These are phyloP conservation scores for Fraxinus quadrangulata DNA, from an alignment of 257 asterid genomes.

Conservation along the genomic window DNA sequence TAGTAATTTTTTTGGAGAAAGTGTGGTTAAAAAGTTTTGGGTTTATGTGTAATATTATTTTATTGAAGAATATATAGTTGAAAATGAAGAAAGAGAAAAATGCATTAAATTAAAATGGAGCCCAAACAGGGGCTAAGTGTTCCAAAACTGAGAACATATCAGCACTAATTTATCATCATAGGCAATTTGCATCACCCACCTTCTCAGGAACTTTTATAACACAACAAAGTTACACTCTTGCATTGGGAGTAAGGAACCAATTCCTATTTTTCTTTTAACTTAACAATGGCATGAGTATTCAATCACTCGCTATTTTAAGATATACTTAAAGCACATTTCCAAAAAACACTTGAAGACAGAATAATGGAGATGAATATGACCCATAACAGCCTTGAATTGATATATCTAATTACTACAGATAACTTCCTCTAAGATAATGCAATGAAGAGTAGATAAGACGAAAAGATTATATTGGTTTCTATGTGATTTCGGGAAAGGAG, in stretches of 20 bases:
- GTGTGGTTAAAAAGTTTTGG: too few species aligned
- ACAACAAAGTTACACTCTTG: neutral
- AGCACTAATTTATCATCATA: too few species aligned
- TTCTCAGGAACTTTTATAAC: too few species aligned
- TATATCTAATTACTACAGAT: neutral
- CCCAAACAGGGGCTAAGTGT: too few species aligned
- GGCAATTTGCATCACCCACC: neutral
- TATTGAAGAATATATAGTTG: too few species aligned
- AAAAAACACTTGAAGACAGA: neutral
- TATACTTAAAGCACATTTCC: neutral
- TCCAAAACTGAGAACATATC: too few species aligned
- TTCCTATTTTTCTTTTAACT: neutral
- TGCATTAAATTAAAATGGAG: too few species aligned
- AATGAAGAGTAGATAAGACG: conserved; percentile 9
- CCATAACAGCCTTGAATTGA: neutral
- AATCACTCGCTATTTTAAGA: neutral
- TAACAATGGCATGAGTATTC: neutral
- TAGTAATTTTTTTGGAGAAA: too few species aligned
- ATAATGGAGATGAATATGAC: neutral
- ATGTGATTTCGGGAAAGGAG: neutral
- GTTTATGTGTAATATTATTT: too few species aligned
- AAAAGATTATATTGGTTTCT: neutral
- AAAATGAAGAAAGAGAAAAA: too few species aligned
- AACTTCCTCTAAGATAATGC: neutral
- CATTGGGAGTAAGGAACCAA: neutral